Base-by-base conservation (phyloP, 2,329 filamentous ascomycete genomes). In the Aspergillus sp. region DNA sequence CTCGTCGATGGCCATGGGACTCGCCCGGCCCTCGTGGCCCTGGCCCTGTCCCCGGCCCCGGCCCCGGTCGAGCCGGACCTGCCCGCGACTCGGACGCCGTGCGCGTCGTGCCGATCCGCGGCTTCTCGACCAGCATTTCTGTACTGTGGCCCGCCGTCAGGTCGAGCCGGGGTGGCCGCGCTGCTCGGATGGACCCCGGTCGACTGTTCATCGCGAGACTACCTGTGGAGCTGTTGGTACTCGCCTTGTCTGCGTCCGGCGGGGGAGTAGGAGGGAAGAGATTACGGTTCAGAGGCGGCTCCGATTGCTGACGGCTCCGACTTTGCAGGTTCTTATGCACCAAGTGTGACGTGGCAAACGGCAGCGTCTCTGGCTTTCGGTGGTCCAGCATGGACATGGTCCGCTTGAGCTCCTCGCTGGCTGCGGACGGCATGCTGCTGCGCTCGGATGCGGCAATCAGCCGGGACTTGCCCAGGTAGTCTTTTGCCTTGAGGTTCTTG, bases 261-360 rank as follows among this genome's bases (percentile, higher is more conserved):
- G 95, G 95, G 43, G 95, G 95, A n/a, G 95, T 98, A n/a, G 95
- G 95, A 17, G 95, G 95, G 80, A 98, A 97, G 64, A 94, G 86
- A 69, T 91, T 91, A 69, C 92, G 88, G 72, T 86, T 87, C 65
- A 87, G 81, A 0, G 91, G 91, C 8, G 92, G 91, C 72, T 95
- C 92, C 17, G 91, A 95, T 72, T 95, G 91, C 70, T 96, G 91
- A 70, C 90, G 86, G 65, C 79, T 79, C 65, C 91, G 87, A 71
- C 90, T 94, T 67, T 86, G 85, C 36, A 98, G 81, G 53, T 90
- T 91, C 32, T 91, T 89, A 74, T 95, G 95, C 63, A 98, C 94
- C 8, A 98, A 86, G 69, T 98, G 97, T 41, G 92, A 92, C 4
- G 94, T 94, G 25, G 91, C 95, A 70, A 90, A 98, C 0, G 94